These are phyloP conservation scores for Pyrus hybrid DNA, from an alignment of 331 rosid genomes.

Conservation along the genomic window DNA sequence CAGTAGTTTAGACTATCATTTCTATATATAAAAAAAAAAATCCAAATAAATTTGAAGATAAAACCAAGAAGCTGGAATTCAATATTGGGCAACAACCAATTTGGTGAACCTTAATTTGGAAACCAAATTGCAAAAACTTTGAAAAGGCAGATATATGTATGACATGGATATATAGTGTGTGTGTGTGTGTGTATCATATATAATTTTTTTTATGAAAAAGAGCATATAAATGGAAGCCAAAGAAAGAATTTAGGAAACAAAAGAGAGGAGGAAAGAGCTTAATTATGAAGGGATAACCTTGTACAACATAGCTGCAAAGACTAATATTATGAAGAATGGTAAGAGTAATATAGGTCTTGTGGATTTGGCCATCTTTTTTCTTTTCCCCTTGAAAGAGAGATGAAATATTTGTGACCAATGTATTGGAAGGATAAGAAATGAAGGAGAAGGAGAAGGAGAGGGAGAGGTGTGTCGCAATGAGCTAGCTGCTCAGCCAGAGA, in stretches of 20 bases:
- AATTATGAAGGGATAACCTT: conserved; percentile 29
- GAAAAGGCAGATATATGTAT: too few relatives aligned
- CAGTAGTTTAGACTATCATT: background rate
- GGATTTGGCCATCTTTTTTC: conserved; percentile 33
- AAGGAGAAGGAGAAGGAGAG: background rate
- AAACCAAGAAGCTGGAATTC: background rate
- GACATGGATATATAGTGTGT: too few relatives aligned
- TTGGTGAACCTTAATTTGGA: too few relatives aligned
- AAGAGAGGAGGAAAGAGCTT: background rate
- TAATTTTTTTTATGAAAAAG: too few relatives aligned
- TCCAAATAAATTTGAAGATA: too few relatives aligned
- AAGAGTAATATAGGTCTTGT: conserved; percentile 21
- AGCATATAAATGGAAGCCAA: too few relatives aligned
- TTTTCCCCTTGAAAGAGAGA: background rate
- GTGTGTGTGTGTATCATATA: too few relatives aligned
- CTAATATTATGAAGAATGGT: conserved; percentile 33
- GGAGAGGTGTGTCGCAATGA: background rate
- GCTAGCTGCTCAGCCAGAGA: background rate
- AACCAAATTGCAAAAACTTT: too few relatives aligned
- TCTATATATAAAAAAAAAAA: too few relatives aligned
- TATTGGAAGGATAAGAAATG: conserved; percentile 7
- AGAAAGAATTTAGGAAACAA: background rate
- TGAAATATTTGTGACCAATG: conserved; percentile 8
- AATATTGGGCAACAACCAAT: background rate
- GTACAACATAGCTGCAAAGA: conserved; percentile 41